Percentiles rank a stretch among this genome's conserved stretches.
Conservation (phyloP, 495 filamentous ascomycete genomes). For the Lasiosphaeriaceae sp. region DNA sequence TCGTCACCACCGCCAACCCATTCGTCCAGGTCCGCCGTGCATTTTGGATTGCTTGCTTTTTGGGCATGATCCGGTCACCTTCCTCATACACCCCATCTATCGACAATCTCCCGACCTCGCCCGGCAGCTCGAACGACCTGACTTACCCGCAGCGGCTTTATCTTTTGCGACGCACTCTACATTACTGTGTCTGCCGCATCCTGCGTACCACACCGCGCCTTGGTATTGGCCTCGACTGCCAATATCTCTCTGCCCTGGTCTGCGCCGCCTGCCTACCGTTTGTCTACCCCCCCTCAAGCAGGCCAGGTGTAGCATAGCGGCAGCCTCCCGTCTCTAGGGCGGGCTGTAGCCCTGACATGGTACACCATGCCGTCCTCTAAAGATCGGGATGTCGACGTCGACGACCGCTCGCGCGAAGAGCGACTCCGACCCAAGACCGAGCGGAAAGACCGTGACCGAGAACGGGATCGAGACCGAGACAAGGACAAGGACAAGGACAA, state of each 20-base stretch:
- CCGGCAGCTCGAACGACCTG: background rate
- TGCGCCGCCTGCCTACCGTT: conserved; percentile 5
- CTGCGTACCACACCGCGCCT: conserved; percentile 9
- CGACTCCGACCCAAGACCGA: conserved; percentile 34
- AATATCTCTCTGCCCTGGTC: background rate
- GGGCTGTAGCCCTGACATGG: conserved; percentile 34
- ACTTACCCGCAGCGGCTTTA: background rate
- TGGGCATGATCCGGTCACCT: background rate
- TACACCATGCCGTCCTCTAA: conserved; percentile 43
- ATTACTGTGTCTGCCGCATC: background rate
- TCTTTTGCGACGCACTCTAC: background rate
- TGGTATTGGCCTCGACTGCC: background rate
- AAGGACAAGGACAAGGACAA: conserved; percentile 26
- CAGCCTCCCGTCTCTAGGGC: conserved; percentile 19
- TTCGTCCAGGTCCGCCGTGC: background rate
- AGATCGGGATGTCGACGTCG: conserved; percentile 38
- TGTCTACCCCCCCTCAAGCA: background rate
- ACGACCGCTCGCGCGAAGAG: conserved; percentile 39
- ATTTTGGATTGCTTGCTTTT: background rate
- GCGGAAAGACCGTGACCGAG: conserved; percentile 28
- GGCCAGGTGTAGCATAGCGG: conserved; percentile 5
- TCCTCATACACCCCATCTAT: background rate
- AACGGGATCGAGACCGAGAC: conserved; percentile 26
- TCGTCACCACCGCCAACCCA: background rate
- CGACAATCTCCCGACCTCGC: background rate